phyloP scores from a whole-genome alignment of 2,329 filamentous ascomycete genomes.

The Aspergillus pseudoterreus region DNA sequence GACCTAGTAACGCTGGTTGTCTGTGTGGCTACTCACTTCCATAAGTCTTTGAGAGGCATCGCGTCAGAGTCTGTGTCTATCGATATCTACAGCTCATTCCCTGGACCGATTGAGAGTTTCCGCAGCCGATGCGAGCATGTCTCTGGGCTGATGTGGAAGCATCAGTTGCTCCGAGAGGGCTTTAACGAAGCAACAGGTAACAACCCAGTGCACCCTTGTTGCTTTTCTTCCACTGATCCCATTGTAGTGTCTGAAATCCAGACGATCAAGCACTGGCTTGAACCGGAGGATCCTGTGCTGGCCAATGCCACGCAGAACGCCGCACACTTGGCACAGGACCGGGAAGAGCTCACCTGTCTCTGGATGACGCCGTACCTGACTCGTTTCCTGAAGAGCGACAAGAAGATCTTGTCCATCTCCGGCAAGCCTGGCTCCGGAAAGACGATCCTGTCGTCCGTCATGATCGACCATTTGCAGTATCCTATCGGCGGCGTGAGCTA shows the following conservation, averaged over 20 bases:
- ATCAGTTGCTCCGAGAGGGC: slow-evolving; percentile 33
- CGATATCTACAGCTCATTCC: slow-evolving; percentile 39
- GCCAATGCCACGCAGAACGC: slow-evolving; percentile 43
- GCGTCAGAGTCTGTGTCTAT: slow-evolving; percentile 26
- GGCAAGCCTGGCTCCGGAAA: slow-evolving; percentile 39
- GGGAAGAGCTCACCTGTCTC: slow-evolving; percentile 52
- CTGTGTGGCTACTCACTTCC: slow-evolving; percentile 35
- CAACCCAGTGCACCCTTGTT: background rate
- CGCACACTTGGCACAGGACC: slow-evolving; percentile 37
- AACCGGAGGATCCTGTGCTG: slow-evolving; percentile 46
- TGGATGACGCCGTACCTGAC: slow-evolving; percentile 51
- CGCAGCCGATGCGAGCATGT: slow-evolving; percentile 32
- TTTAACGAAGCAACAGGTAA: slow-evolving; percentile 29
- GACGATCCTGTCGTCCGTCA: slow-evolving; percentile 36
- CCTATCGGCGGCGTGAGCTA: slow-evolving; percentile 33
- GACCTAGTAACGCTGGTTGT: slow-evolving; percentile 33
- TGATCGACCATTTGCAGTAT: slow-evolving; percentile 38
- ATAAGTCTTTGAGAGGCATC: slow-evolving; percentile 24
- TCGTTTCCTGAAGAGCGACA: slow-evolving; percentile 46
- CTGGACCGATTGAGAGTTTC: slow-evolving; percentile 34
- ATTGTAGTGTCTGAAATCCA: slow-evolving; percentile 27
- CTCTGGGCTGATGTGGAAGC: slow-evolving; percentile 38
- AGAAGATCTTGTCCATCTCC: slow-evolving; percentile 45
- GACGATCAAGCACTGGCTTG: slow-evolving; percentile 37
- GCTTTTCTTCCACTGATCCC: background rate